Evolutionary conservation across 1,284 basidiomycete species (phyloP), one percentile per base, ranked within the genome.

Genomic region (Sanghuangporus baumii): DNA sequence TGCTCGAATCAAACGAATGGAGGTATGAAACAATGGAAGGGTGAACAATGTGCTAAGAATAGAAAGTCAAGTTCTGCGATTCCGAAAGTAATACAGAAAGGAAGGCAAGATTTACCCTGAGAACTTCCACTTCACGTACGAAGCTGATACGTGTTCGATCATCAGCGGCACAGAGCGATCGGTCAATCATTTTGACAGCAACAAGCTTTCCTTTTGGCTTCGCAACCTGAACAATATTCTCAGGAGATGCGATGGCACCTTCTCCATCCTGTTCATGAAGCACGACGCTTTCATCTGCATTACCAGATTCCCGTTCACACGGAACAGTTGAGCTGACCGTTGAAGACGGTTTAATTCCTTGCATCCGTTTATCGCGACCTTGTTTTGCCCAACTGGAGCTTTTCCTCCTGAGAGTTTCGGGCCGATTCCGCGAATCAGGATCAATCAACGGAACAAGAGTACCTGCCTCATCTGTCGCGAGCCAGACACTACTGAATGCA

Each of bases 101-200:
- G 59, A 43, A 34, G 34, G 23, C n/a, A 38, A 38, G 3, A 74
- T 81, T 72, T 71, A 89, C 87, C 72, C 88, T 83, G 46, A 96
- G 77, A 11, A 96, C 89, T 70, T 94, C 92, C 11, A 94, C 93
- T 74, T 96, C 93, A 31, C 93, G 80, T 48, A 94, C 83, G 72
- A 95, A 95, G 66, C 88, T 88, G 61, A 94, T 92, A 37, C 89
- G 76, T 65, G 92, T 92, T 57, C 92, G 78, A 66, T 93, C 81
- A 69, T 86, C 83, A 57, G 75, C 74, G 47, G 79, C 77, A 67
- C 81, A 85, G 26, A 79, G 68, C 46, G 79, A 76, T 40, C 86
- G 78, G 57, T 87, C 83, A 26, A 94, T 89, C 79, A 94, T 83
- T 79, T 96, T 96, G 70, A 96, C 85, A 6, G 94, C 93, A 6